Evolutionary conservation across 805 yeast genomes (phyloP).

Genomic region (Kuraishia hungarica): DNA sequence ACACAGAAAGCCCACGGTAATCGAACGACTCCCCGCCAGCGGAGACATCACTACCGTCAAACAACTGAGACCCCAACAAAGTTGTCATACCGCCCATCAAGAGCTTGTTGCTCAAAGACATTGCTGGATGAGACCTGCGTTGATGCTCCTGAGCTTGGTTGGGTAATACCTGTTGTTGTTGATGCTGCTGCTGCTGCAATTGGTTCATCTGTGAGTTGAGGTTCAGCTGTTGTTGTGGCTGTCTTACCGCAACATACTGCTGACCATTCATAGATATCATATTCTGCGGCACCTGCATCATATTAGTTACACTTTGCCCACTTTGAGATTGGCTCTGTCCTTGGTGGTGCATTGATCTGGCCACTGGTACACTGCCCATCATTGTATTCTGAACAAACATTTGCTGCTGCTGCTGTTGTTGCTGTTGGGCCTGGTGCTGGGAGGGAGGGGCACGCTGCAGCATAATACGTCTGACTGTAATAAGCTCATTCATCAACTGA

Average conservation of each 20-base stretch:
- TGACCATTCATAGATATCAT: not conserved
- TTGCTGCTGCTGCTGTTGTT: slow-evolving; percentile 2
- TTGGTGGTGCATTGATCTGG: not conserved
- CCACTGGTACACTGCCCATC: not conserved
- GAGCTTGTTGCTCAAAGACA: slow-evolving; percentile 17
- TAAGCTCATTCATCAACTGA: slow-evolving; percentile 41
- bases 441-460: slow-evolving; percentile 6
- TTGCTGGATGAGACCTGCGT: slow-evolving; percentile 4
- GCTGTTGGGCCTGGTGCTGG: slow-evolving; percentile 5
- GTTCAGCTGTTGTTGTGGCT: slow-evolving; percentile 6
- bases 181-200: slow-evolving; percentile 7
- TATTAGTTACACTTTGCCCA: not conserved
- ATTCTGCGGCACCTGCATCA: not conserved
- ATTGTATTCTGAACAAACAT: not conserved
- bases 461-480: slow-evolving; percentile 28
- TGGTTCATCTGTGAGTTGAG: slow-evolving; percentile 3
- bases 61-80: slow-evolving; percentile 21
- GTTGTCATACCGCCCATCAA: slow-evolving; percentile 26
- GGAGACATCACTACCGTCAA: slow-evolving; percentile 7
- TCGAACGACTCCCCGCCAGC: slow-evolving; percentile 5
- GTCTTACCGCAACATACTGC: not conserved
- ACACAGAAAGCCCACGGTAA: slow-evolving; percentile 16
- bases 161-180: slow-evolving; percentile 3
- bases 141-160: not conserved
- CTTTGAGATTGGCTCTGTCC: not conserved